Evolutionary conservation across 2,329 filamentous ascomycete genomes (phyloP).

Genomic region (Periconia sp.): DNA sequence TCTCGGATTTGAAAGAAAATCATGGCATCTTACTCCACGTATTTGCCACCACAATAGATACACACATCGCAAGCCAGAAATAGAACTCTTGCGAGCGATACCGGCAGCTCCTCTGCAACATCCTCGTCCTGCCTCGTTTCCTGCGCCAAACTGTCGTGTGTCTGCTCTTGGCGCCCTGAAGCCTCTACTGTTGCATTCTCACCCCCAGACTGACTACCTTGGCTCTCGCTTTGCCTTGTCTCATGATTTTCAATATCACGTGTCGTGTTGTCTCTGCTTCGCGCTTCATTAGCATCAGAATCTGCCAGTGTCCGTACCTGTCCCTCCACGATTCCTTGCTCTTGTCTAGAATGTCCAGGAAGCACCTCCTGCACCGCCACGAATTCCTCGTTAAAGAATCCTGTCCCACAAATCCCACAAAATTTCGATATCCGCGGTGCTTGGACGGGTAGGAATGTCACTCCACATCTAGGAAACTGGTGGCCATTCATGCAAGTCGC

Average conservation of each 20-base stretch:
- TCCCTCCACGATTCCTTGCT: neutral
- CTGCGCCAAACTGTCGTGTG: neutral
- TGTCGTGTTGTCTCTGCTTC: too few species aligned
- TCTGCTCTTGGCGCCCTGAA: neutral
- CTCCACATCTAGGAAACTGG: constrained; percentile 55
- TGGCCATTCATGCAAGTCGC: constrained; percentile 56
- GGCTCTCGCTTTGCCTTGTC: neutral
- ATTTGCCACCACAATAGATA: constrained; percentile 43
- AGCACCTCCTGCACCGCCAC: constrained; percentile 22
- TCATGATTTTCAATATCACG: neutral
- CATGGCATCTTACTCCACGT: constrained; percentile 19
- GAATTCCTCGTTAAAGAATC: constrained; percentile 52
- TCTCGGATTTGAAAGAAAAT: too few species aligned
- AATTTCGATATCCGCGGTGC: constrained; percentile 56
- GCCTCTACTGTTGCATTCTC: neutral
- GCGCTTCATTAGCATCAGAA: neutral
- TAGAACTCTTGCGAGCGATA: constrained; percentile 31
- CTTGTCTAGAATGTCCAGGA: neutral
- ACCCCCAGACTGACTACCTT: neutral
- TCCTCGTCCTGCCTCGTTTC: neutral
- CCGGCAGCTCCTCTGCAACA: constrained; percentile 6
- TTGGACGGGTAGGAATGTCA: constrained; percentile 59
- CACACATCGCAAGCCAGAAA: constrained; percentile 41
- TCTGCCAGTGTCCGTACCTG: constrained; percentile 3
- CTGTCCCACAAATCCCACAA: constrained; percentile 55